Evolutionary conservation across 768 basidiomycete genomes (phyloP).

Genomic region (Scleroderma bovista): DNA sequence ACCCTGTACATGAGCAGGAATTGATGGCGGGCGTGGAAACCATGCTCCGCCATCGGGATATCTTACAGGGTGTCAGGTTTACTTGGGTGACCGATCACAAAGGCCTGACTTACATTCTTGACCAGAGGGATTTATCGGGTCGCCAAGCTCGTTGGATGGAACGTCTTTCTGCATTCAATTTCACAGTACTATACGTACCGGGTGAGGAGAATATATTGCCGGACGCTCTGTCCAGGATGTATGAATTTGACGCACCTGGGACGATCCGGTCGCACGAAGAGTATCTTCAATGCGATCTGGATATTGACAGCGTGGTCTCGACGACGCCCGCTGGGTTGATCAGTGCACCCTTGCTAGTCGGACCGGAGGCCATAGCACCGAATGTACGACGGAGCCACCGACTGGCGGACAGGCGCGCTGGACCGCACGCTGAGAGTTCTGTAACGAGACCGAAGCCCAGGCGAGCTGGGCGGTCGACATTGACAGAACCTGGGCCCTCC

Average conservation of each 20-base stretch:
- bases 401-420: background rate
- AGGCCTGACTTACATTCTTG: background rate
- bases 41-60: background rate
- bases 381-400: background rate
- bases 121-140: background rate
- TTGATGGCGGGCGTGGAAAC: background rate
- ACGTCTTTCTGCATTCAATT: slow-evolving; percentile 21
- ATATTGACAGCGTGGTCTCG: too few species aligned
- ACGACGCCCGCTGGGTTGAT: background rate
- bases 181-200: slow-evolving; percentile 23
- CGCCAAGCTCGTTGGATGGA: background rate
- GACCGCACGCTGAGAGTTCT: too few species aligned
- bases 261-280: background rate
- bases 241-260: background rate
- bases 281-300: background rate
- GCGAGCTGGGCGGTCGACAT: too few species aligned
- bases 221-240: slow-evolving; percentile 20
- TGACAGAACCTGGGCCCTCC: too few species aligned
- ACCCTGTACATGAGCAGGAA: background rate
- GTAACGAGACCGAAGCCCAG: too few species aligned
- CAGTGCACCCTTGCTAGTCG: slow-evolving; percentile 3
- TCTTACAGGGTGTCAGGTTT: background rate
- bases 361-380: background rate
- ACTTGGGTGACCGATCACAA: background rate
- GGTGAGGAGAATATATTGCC: slow-evolving; percentile 21